Percentiles rank a stretch among this genome's conserved stretches.
Evolutionary conservation across 2,329 filamentous ascomycete species (phyloP).

Genomic region (Leptographium wingfieldii): DNA sequence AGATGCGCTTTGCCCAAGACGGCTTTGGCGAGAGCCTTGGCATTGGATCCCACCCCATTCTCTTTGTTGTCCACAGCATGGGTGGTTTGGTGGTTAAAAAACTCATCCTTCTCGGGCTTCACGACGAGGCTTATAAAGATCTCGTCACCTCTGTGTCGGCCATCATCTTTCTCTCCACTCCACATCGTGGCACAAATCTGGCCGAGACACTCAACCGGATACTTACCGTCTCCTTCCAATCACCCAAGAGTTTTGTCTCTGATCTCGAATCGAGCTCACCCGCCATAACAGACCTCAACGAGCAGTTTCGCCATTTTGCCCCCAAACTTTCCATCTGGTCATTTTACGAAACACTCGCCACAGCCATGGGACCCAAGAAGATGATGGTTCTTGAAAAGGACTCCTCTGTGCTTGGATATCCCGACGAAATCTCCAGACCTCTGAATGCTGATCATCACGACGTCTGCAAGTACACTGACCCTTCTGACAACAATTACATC

Average conservation of each 20-base stretch:
- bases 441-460: conserved; percentile 16
- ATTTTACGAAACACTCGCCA: conserved; percentile 19
- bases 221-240: background rate
- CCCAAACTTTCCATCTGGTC: conserved; percentile 16
- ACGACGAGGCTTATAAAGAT: background rate
- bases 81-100: conserved; percentile 11
- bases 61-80: conserved; percentile 12
- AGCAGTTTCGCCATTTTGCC: conserved; percentile 17
- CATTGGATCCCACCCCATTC: conserved; percentile 2
- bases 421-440: conserved; percentile 8
- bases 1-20: background rate
- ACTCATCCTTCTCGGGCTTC: background rate
- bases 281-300: conserved; percentile 16
- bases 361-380: conserved; percentile 7
- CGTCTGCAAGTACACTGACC: conserved; percentile 12
- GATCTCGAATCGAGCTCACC: conserved; percentile 13
- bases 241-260: conserved; percentile 8
- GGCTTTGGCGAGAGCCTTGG: background rate
- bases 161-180: conserved; percentile 10
- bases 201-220: conserved; percentile 6
- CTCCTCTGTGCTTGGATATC: conserved; percentile 15
- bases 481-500: background rate
- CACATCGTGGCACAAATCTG: conserved; percentile 7
- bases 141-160: background rate
- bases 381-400: conserved; percentile 14